Base-by-base conservation (phyloP, 352 stramenopile genomes). In the Globisporangium irregulare region DNA sequence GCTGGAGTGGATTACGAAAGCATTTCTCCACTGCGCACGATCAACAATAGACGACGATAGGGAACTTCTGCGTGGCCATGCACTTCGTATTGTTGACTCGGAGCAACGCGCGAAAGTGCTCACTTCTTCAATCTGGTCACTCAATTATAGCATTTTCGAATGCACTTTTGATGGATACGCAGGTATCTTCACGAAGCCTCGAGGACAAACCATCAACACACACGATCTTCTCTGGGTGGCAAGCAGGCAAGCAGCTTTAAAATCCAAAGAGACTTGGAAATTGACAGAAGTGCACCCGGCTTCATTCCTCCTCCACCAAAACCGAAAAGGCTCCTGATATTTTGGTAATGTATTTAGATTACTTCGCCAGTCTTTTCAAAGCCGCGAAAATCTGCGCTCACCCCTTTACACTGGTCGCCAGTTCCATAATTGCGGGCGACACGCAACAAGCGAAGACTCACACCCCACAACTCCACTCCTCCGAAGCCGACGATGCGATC, bases 31-130 rank as follows among this genome's bases (percentile, higher is more conserved):
- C 4, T 34, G 5, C 20, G 58, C 27, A 53, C 59, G 25, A 65
- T 65, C 59, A 65, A 65, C 34, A 65, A 59, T 59, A n/a, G 53
- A n/a, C 25, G 4, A 32, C 29, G 22, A 56, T 56, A 22, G 38
- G 3, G 27, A 46, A 32, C 25, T 15, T 18, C 1, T 57, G 46
- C 54, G 59, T 46, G 29, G 10, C 38, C 43, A 65, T 38, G 54
- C 54, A 32, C 27, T n/a, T 51, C 55, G 55, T 61, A 61, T 61
- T 61, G 20, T 61, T 61, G 55, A 61, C 29, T 24, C n/a, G 55
- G 29, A 12, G 18, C 18, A 36, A 61, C 46, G 29, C 29, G 18
- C 32, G 43, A 50, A 50, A 50, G 43, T 24, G 7, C 18, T 51
- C 43, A n/a, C 43, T 51, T 51, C 18, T 22, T 24, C 43, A 51